Conservation (phyloP, 2,329 filamentous ascomycete species). For the Ascomycota sp. region DNA sequence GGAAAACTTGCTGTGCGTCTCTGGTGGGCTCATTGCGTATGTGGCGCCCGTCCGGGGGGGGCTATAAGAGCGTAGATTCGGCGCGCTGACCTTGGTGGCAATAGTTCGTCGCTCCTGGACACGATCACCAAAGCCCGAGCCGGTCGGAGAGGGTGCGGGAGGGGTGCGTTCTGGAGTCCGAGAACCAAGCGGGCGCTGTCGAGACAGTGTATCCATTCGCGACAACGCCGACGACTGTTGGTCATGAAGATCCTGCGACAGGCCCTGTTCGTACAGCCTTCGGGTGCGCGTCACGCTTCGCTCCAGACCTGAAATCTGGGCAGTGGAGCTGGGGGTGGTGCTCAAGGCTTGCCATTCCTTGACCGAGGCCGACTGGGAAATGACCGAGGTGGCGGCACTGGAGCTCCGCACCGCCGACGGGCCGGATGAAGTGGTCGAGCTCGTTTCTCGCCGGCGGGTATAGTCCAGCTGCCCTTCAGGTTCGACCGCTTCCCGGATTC, state of each 20-base stretch:
- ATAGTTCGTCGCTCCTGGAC: conserved; percentile 24
- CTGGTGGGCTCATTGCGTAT: conserved; percentile 14
- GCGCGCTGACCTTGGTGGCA: conserved; percentile 40
- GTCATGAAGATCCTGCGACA: conserved; percentile 62
- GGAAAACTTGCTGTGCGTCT: conserved; percentile 16
- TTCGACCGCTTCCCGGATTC: conserved; percentile 14
- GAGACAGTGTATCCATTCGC: conserved; percentile 60
- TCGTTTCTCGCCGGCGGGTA: conserved; percentile 63
- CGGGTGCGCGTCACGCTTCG: conserved; percentile 49
- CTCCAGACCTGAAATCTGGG: conserved; percentile 26
- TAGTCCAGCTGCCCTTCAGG: conserved; percentile 38
- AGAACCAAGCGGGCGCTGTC: conserved; percentile 31
- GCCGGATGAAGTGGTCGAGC: conserved; percentile 57
- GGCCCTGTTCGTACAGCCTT: conserved; percentile 63
- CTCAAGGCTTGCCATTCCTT: conserved; percentile 28
- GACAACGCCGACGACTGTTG: conserved; percentile 58
- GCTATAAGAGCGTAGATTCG: conserved; percentile 42
- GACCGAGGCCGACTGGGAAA: conserved; percentile 44
- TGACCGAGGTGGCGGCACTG: conserved; percentile 72
- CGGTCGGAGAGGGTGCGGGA: conserved; percentile 24
- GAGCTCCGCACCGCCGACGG: conserved; percentile 54
- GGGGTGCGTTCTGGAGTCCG: conserved; percentile 28
- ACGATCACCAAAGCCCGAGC: conserved; percentile 22
- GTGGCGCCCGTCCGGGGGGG: conserved; percentile 21
- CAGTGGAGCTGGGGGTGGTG: conserved; percentile 15